Conservation (phyloP, 2,329 filamentous ascomycete genomes). For the Neopestalotiopsis sp. region DNA sequence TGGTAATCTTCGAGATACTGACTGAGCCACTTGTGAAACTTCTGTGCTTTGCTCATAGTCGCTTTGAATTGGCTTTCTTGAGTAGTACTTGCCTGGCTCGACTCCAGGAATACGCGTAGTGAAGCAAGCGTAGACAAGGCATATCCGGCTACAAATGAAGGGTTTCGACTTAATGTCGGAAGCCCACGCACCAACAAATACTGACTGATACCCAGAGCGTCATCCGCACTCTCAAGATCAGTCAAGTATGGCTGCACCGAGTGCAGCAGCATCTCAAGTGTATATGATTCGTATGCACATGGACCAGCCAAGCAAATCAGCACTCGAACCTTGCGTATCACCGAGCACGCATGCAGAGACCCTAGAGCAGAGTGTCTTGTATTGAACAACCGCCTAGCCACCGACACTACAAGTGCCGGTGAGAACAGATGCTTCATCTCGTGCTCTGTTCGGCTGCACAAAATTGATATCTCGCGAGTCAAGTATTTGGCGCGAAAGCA, state of each 20-base stretch:
- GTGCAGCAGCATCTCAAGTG: slow-evolving; percentile 87
- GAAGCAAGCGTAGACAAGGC: slow-evolving; percentile 81
- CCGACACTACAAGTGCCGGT: slow-evolving; percentile 72
- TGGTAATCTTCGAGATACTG: slow-evolving; percentile 70
- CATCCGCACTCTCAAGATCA: slow-evolving; percentile 87
- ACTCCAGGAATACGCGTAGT: slow-evolving; percentile 76
- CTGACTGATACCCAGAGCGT: slow-evolving; percentile 84
- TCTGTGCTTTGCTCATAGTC: slow-evolving; percentile 76
- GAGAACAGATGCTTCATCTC: slow-evolving; percentile 75
- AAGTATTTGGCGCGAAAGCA: slow-evolving; percentile 82
- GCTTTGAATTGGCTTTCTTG: slow-evolving; percentile 82
- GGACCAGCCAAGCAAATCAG: slow-evolving; percentile 79
- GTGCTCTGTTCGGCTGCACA: slow-evolving; percentile 76
- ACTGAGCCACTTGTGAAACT: slow-evolving; percentile 81
- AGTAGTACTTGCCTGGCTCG: slow-evolving; percentile 78
- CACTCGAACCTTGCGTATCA: slow-evolving; percentile 84
- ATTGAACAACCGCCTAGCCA: slow-evolving; percentile 80
- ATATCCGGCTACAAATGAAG: slow-evolving; percentile 83
- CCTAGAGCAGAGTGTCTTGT: slow-evolving; percentile 84
- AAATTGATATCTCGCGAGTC: slow-evolving; percentile 73
- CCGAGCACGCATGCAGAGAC: slow-evolving; percentile 83
- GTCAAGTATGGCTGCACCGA: slow-evolving; percentile 79
- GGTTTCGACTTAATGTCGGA: slow-evolving; percentile 65
- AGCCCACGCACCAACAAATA: slow-evolving; percentile 78
- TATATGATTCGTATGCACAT: slow-evolving; percentile 77